Evolutionary conservation across 345 rosid species (phyloP).

Genomic region (Hirschfeldia incana): DNA sequence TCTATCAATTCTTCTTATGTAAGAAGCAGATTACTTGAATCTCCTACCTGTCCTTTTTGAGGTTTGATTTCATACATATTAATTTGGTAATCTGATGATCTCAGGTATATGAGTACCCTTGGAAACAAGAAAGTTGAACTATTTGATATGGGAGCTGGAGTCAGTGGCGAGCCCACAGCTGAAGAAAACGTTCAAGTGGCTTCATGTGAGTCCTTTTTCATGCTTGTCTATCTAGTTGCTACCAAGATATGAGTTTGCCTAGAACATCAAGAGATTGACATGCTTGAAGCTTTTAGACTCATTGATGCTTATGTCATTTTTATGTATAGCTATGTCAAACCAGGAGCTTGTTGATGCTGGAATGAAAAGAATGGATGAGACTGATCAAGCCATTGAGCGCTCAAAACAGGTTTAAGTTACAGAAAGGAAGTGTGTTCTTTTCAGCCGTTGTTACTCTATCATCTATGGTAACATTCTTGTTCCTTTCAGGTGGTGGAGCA

Average conservation of each 20-base stretch:
- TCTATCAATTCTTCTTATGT: not conserved
- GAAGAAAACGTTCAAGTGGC: not conserved
- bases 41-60: not conserved
- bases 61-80: conserved; percentile 1
- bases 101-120: conserved; percentile 81
- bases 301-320: not conserved
- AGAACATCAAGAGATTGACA: not conserved
- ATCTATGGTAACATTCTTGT: not conserved
- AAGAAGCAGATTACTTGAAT: not conserved
- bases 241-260: not conserved
- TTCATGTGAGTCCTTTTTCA: not conserved
- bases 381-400: not conserved
- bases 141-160: conserved; percentile 91
- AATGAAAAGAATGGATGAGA: not conserved
- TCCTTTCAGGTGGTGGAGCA: not conserved
- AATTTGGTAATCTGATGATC: conserved; percentile 21
- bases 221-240: not conserved
- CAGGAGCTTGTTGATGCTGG: not conserved
- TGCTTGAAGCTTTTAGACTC: not conserved
- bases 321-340: not conserved
- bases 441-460: not conserved
- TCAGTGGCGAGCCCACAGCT: conserved; percentile 60
- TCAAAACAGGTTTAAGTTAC: not conserved
- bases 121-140: conserved; percentile 92
- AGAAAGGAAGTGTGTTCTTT: not conserved